phyloP scores from a whole-genome alignment of 192 early-diverging fungal species.

The Backusella morwellensis region DNA sequence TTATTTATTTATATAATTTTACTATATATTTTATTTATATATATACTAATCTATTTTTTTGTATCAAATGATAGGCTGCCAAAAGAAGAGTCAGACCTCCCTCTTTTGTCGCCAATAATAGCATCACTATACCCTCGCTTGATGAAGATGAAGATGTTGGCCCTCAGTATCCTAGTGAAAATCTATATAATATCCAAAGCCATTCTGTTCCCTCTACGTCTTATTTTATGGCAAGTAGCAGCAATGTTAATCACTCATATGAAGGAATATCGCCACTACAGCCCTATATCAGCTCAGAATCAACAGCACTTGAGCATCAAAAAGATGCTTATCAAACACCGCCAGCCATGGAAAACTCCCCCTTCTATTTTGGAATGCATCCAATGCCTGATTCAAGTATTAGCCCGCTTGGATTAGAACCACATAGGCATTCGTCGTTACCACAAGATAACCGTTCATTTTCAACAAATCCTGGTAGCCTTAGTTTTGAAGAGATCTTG shows the following conservation, averaged over 20 bases:
- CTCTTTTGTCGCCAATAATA: slow-evolving; percentile 6
- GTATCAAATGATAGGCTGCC: background rate
- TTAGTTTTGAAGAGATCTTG: slow-evolving; percentile 38
- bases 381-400: background rate
- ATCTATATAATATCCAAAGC: background rate
- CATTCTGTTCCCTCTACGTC: slow-evolving; percentile 9
- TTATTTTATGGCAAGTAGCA: background rate
- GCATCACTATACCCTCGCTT: slow-evolving; percentile 25
- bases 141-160: slow-evolving; percentile 11
- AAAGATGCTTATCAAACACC: background rate
- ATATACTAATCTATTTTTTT: background rate
- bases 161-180: background rate
- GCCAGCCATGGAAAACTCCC: background rate
- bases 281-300: background rate
- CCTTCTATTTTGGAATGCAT: slow-evolving; percentile 11
- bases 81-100: slow-evolving; percentile 17
- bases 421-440: background rate
- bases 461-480: slow-evolving; percentile 11
- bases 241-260: background rate
- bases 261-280: background rate
- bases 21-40: background rate
- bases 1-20: background rate
- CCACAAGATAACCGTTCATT: slow-evolving; percentile 2
- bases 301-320: background rate
- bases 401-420: background rate